A percentile compares a stretch with the other conserved stretches of the same genome.
These are phyloP conservation scores for Boletus calvinii DNA, from an alignment of 1,284 basidiomycete genomes.

Conservation along the genomic window DNA sequence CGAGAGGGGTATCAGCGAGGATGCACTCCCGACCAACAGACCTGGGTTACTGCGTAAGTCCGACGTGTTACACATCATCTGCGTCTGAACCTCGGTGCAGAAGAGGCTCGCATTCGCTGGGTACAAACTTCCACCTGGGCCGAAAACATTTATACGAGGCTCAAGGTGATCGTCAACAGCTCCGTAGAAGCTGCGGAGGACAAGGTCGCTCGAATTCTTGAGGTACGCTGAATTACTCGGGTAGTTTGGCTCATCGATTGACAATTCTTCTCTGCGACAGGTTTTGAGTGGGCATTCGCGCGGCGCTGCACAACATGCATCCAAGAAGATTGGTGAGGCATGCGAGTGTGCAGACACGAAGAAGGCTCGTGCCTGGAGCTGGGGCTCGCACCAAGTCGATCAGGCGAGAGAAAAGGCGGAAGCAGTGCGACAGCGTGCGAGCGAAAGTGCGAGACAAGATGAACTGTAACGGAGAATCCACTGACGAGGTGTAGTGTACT, in stretches of 20 bases:
- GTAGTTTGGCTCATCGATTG: neutral
- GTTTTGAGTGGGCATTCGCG: conserved; percentile 35
- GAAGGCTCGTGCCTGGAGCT: conserved; percentile 16
- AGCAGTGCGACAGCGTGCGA: conserved; percentile 20
- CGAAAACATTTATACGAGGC: conserved; percentile 55
- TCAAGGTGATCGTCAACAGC: conserved; percentile 60
- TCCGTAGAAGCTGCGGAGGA: conserved; percentile 71
- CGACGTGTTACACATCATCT: neutral
- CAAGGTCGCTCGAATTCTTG: conserved; percentile 48
- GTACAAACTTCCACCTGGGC: conserved; percentile 58
- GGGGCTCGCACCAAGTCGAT: conserved; percentile 30
- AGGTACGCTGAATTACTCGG: conserved; percentile 22
- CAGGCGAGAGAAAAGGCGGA: conserved; percentile 30
- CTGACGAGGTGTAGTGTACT: neutral
- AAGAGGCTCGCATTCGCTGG: conserved; percentile 79
- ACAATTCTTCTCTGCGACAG: conserved; percentile 19
- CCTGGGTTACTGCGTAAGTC: conserved; percentile 70
- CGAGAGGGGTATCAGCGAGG: conserved; percentile 68
- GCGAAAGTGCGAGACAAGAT: conserved; percentile 17
- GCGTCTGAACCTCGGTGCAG: conserved; percentile 31
- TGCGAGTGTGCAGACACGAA: conserved; percentile 19
- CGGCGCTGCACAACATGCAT: conserved; percentile 16
- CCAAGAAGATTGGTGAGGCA: conserved; percentile 12
- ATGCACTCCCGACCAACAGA: conserved; percentile 59
- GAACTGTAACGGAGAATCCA: conserved; percentile 13